These are phyloP conservation scores for Synchytrium microbalum DNA, from an alignment of 371 early-diverging fungal species.

Conservation along the genomic window DNA sequence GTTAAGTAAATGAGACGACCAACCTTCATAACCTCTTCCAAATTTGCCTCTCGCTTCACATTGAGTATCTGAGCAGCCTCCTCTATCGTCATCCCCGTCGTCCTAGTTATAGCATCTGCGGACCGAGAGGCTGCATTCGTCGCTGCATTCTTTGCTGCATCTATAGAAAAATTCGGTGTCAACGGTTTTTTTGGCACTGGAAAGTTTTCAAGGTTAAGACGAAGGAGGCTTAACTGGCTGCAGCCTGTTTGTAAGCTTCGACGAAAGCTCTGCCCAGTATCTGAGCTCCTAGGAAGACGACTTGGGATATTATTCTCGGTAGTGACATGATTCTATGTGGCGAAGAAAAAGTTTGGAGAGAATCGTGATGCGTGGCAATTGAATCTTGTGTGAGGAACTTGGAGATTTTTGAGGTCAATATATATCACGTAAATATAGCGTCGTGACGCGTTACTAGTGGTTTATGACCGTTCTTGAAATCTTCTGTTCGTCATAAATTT, in stretches of 20 bases:
- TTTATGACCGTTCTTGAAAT: too few species aligned
- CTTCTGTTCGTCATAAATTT: too few species aligned
- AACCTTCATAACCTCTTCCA: slow-evolving; percentile 68
- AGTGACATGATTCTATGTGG: too few species aligned
- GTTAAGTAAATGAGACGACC: neutral
- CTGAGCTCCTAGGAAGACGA: slow-evolving; percentile 73
- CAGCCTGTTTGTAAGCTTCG: slow-evolving; percentile 88
- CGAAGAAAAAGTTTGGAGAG: too few species aligned
- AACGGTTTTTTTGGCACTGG: neutral
- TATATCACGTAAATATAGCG: too few species aligned
- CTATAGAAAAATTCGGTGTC: slow-evolving; percentile 21
- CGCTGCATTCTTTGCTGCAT: slow-evolving; percentile 47
- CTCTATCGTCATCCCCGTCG: slow-evolving; percentile 81
- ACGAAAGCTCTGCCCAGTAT: slow-evolving; percentile 88
- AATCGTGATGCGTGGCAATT: too few species aligned
- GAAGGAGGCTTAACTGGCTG: slow-evolving; percentile 53
- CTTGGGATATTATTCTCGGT: slow-evolving; percentile 68
- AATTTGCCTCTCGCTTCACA: slow-evolving; percentile 61
- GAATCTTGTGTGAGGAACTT: too few species aligned
- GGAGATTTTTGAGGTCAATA: too few species aligned
- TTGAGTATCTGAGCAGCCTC: slow-evolving; percentile 91
- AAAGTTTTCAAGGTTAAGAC: neutral
- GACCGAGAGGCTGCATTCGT: slow-evolving; percentile 27
- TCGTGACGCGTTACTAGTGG: too few species aligned
- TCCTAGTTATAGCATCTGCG: slow-evolving; percentile 66